These are phyloP conservation scores for Fusarium fujikuroi DNA, from an alignment of 2,329 filamentous ascomycete species.

Conservation along the genomic window DNA sequence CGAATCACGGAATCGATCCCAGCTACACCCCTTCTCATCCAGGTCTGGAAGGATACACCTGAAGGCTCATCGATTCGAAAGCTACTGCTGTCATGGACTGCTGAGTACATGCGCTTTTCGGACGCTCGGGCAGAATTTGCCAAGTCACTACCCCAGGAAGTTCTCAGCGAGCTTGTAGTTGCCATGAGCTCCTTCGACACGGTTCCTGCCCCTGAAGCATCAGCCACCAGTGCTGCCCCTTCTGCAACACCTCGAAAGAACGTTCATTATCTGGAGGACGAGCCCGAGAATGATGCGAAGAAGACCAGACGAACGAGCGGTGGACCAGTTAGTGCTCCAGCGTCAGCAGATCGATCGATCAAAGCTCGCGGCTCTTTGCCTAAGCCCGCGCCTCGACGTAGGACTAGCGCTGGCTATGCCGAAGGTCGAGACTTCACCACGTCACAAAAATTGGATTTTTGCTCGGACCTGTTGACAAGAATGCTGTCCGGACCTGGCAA, in stretches of 20 bases:
- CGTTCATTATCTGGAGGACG: conserved; percentile 61
- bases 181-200: conserved; percentile 67
- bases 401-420: conserved; percentile 47
- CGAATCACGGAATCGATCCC: conserved; percentile 65
- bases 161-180: conserved; percentile 71
- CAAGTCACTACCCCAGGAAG: conserved; percentile 69
- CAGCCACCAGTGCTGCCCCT: conserved; percentile 26
- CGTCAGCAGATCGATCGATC: conserved; percentile 38
- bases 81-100: conserved; percentile 69
- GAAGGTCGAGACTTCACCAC: conserved; percentile 50
- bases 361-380: conserved; percentile 48
- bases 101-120: conserved; percentile 70
- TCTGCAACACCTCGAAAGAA: conserved; percentile 54
- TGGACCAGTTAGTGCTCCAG: conserved; percentile 12
- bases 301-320: conserved; percentile 56
- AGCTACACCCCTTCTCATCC: conserved; percentile 66
- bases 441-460: conserved; percentile 65
- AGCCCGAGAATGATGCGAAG: conserved; percentile 55
- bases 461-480: conserved; percentile 65
- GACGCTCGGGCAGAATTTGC: conserved; percentile 67
- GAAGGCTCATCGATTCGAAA: conserved; percentile 68
- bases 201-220: conserved; percentile 47
- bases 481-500: conserved; percentile 72
- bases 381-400: conserved; percentile 51
- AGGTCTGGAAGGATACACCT: conserved; percentile 71